Percentiles rank a stretch among this genome's conserved stretches.
phyloP scores from a whole-genome alignment of 2,329 filamentous ascomycete genomes.

The Boeremia lycopersici region DNA sequence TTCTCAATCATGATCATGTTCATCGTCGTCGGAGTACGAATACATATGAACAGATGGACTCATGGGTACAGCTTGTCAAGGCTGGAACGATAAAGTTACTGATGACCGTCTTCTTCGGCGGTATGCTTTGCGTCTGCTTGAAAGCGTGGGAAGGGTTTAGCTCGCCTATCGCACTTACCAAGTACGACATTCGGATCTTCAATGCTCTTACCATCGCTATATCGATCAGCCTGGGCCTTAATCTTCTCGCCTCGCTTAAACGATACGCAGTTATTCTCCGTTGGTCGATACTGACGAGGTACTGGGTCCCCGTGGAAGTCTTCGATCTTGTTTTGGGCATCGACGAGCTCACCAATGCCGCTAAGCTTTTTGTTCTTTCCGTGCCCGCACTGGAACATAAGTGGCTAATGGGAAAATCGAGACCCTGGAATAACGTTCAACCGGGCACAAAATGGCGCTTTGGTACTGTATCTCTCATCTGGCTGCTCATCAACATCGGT shows the following conservation, averaged over 20 bases:
- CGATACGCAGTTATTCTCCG: slow-evolving; percentile 40
- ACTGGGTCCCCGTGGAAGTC: slow-evolving; percentile 39
- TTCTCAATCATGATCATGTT: background rate
- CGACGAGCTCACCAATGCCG: slow-evolving; percentile 38
- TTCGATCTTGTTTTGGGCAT: slow-evolving; percentile 44
- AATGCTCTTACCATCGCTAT: slow-evolving; percentile 41
- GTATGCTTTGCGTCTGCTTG: slow-evolving; percentile 32
- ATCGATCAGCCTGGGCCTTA: slow-evolving; percentile 42
- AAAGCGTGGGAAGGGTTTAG: slow-evolving; percentile 38
- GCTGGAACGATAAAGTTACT: slow-evolving; percentile 31
- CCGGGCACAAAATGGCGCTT: slow-evolving; percentile 20
- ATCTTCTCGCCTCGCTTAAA: slow-evolving; percentile 40
- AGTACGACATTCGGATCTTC: slow-evolving; percentile 35
- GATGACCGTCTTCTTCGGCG: slow-evolving; percentile 37
- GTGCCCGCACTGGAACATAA: slow-evolving; percentile 30
- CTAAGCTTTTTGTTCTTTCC: slow-evolving; percentile 39
- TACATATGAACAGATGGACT: slow-evolving; percentile 2
- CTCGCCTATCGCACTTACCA: slow-evolving; percentile 27
- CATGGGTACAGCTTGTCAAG: slow-evolving; percentile 23
- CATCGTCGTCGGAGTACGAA: background rate
- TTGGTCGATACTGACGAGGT: slow-evolving; percentile 38
- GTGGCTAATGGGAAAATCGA: slow-evolving; percentile 2
- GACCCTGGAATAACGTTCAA: background rate
- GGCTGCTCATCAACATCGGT: slow-evolving; percentile 41
- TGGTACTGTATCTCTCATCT: slow-evolving; percentile 36